phyloP scores from a whole-genome alignment of 352 stramenopile species.

The Aphanomyces invadans region DNA sequence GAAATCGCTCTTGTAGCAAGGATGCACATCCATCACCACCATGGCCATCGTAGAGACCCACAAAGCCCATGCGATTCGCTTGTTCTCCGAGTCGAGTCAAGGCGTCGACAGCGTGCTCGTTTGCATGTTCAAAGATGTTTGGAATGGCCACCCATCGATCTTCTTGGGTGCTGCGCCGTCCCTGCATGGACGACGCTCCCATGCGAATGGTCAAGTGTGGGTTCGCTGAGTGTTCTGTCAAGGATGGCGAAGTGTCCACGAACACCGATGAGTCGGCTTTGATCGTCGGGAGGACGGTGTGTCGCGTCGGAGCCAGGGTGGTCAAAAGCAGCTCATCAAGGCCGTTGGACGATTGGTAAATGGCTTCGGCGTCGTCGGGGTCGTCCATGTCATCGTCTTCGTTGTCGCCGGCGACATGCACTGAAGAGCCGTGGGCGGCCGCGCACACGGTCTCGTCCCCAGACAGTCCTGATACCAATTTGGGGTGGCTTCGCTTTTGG shows the following conservation, averaged over 20 bases:
- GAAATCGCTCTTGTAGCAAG: conserved; percentile 69
- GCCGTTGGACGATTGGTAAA: conserved; percentile 46
- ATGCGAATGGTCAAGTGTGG: conserved; percentile 32
- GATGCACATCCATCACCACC: conserved; percentile 59
- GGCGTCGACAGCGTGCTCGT: background rate
- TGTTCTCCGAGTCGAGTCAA: background rate
- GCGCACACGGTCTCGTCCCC: background rate
- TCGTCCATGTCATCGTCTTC: conserved; percentile 42
- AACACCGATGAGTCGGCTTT: background rate
- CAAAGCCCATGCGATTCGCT: conserved; percentile 31
- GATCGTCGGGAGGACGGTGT: background rate
- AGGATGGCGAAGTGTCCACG: background rate
- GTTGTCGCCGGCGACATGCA: conserved; percentile 27
- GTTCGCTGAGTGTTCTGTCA: conserved; percentile 29
- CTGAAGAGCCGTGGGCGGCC: background rate
- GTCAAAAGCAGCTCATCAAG: conserved; percentile 66
- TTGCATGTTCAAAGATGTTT: conserved; percentile 26
- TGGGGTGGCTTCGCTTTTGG: conserved; percentile 21
- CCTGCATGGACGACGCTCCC: conserved; percentile 49
- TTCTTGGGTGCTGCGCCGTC: conserved; percentile 62
- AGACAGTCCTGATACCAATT: background rate
- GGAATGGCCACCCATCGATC: conserved; percentile 59
- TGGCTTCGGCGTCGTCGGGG: conserved; percentile 46
- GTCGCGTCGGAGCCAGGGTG: conserved; percentile 40
- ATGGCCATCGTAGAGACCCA: conserved; percentile 81